Conservation (phyloP, 169 alveolate genomes). For the Plasmodium sp. region DNA sequence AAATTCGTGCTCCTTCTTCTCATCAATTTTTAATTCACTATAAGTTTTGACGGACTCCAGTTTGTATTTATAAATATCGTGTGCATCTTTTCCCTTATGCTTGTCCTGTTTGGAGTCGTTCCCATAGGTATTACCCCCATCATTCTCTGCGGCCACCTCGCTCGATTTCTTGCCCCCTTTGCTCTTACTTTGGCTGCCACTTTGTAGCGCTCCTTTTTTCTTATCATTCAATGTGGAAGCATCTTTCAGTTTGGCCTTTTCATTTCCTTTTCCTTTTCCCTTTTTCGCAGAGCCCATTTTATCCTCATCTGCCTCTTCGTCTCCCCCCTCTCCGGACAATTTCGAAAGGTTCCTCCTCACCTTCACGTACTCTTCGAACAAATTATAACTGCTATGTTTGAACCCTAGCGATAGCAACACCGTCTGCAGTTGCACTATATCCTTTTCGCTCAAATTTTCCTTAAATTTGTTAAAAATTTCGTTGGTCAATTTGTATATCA, state of each 20-base stretch:
- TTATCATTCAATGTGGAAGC: constrained; percentile 25
- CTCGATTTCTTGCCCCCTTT: constrained; percentile 65
- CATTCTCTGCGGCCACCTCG: constrained; percentile 10
- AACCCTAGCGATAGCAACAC: constrained; percentile 73
- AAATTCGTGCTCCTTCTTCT: constrained; percentile 80
- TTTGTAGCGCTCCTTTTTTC: constrained; percentile 70
- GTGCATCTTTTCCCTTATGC: neutral
- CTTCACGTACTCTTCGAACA: constrained; percentile 80
- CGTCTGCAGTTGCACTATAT: constrained; percentile 64
- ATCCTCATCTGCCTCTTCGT: constrained; percentile 5
- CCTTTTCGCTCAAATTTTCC: constrained; percentile 57
- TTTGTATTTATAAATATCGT: constrained; percentile 44
- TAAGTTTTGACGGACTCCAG: constrained; percentile 5
- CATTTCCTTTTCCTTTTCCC: constrained; percentile 20
- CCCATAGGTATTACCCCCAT: constrained; percentile 16
- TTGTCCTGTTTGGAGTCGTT: neutral
- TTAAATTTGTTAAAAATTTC: constrained; percentile 71
- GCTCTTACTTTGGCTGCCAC: constrained; percentile 31
- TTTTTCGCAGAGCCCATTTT: neutral
- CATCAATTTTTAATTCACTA: constrained; percentile 73
- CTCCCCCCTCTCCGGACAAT: constrained; percentile 14
- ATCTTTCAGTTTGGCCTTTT: constrained; percentile 50
- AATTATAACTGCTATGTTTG: constrained; percentile 81
- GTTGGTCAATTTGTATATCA: constrained; percentile 44
- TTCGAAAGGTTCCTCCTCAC: constrained; percentile 53